Conservation (phyloP, 1,284 basidiomycete genomes). For the Puccinia triticina region DNA sequence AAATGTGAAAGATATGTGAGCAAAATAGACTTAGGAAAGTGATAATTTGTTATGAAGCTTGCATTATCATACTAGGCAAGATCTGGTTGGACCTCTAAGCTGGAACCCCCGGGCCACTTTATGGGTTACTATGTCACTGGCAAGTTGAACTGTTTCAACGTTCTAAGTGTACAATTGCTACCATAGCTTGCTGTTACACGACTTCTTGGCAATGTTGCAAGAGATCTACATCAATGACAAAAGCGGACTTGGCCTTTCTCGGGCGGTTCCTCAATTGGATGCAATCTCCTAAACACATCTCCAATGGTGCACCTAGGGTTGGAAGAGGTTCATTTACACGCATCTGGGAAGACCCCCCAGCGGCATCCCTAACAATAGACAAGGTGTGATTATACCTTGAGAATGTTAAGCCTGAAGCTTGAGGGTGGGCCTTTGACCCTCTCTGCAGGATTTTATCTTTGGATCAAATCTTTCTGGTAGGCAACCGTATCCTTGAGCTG, state of each 20-base stretch:
- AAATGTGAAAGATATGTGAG: too few relatives aligned
- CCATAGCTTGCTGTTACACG: too few relatives aligned
- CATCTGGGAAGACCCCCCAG: background rate
- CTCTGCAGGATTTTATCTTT: background rate
- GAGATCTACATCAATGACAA: background rate
- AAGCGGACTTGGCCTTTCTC: background rate
- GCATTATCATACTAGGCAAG: too few relatives aligned
- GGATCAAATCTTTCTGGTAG: background rate
- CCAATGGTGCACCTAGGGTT: background rate
- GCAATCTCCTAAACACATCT: background rate
- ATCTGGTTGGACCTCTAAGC: too few relatives aligned
- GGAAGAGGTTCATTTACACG: background rate
- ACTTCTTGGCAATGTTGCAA: too few relatives aligned
- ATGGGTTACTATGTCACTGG: too few relatives aligned
- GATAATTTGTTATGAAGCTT: too few relatives aligned
- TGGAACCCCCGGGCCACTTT: too few relatives aligned
- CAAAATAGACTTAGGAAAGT: too few relatives aligned
- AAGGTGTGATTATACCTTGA: conserved; percentile 4
- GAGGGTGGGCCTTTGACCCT: background rate
- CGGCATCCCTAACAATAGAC: background rate
- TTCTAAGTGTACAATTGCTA: too few relatives aligned
- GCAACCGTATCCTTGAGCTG: background rate
- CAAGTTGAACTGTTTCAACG: too few relatives aligned
- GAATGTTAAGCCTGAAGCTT: background rate
- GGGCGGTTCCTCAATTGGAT: background rate